These are phyloP conservation scores for Lepidium sativum DNA, from an alignment of 345 rosid species.

Conservation along the genomic window DNA sequence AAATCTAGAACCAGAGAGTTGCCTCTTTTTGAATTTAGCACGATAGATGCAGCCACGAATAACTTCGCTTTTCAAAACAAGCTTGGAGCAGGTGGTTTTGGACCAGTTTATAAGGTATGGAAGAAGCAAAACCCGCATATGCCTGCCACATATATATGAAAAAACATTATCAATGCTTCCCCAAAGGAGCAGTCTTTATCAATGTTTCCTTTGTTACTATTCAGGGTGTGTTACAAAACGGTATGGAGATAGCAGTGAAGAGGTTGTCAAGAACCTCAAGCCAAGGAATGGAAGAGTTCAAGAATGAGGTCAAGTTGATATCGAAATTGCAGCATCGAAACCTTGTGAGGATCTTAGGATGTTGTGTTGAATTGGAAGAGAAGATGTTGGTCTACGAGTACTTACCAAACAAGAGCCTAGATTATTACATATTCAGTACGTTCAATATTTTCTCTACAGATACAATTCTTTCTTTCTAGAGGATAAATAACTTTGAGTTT, in stretches of 20 bases:
- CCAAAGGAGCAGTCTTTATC: not conserved
- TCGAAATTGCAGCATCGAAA: conserved; percentile 65
- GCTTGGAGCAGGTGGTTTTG: conserved; percentile 76
- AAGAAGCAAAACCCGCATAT: not conserved
- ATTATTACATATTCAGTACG: conserved; percentile 44
- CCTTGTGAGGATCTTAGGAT: conserved; percentile 62
- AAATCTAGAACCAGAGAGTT: conserved; percentile 31
- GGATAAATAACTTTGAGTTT: not conserved
- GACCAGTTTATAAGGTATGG: conserved; percentile 58
- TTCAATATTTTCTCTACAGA: not conserved
- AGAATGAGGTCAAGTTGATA: too few relatives aligned
- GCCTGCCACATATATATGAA: not conserved
- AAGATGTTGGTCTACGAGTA: conserved; percentile 58
- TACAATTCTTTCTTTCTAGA: not conserved
- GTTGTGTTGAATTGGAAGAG: conserved; percentile 45
- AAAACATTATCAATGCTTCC: not conserved
- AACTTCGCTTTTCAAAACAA: conserved; percentile 42
- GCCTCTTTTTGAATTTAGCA: conserved; percentile 40
- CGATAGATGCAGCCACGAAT: conserved; percentile 42
- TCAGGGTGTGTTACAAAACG: conserved; percentile 35
- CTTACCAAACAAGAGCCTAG: conserved; percentile 57
- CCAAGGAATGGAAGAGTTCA: conserved; percentile 47
- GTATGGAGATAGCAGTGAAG: conserved; percentile 46
- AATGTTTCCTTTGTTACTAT: not conserved
- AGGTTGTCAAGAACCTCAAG: conserved; percentile 42